Evolutionary conservation across 2,329 filamentous ascomycete genomes (phyloP).

Genomic region (Neonectria neomacrospora): DNA sequence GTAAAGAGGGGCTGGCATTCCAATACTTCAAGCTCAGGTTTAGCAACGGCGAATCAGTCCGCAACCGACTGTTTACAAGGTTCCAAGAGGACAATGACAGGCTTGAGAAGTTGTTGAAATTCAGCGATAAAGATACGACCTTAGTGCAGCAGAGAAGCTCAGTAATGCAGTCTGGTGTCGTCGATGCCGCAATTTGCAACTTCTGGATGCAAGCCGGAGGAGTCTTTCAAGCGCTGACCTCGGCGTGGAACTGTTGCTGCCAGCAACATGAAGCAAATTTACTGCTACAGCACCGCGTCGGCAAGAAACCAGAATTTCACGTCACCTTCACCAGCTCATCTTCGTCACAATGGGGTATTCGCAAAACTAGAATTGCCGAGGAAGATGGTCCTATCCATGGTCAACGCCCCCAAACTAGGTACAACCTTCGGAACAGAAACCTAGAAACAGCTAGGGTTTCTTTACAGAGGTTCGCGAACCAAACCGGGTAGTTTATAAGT

Average conservation of each 20-base stretch:
- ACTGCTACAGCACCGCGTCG: slow-evolving; percentile 40
- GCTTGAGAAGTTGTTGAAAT: slow-evolving; percentile 36
- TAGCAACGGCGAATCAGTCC: slow-evolving; percentile 31
- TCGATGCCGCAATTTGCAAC: slow-evolving; percentile 34
- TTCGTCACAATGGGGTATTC: background rate
- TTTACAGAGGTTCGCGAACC: background rate
- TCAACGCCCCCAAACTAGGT: no score
- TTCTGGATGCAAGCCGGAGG: slow-evolving; percentile 42
- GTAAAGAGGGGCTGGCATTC: slow-evolving; percentile 24
- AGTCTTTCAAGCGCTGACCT: slow-evolving; percentile 37
- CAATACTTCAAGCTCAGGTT: slow-evolving; percentile 40
- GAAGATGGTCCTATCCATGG: background rate
- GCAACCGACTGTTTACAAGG: slow-evolving; percentile 37
- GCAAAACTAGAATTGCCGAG: background rate
- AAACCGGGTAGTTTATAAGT: background rate
- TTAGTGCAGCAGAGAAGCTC: slow-evolving; percentile 16
- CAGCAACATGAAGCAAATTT: slow-evolving; percentile 37
- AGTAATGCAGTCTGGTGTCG: background rate
- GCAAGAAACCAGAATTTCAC: slow-evolving; percentile 32
- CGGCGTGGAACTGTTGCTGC: slow-evolving; percentile 41
- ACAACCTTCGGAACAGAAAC: no score
- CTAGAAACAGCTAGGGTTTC: background rate
- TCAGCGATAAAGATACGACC: slow-evolving; percentile 32
- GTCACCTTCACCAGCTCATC: slow-evolving; percentile 23
- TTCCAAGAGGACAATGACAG: slow-evolving; percentile 37